A percentile compares a stretch with the other conserved stretches of the same genome.
Evolutionary conservation across 2,329 filamentous ascomycete genomes (phyloP).

Genomic region (Cytospora schulzeri): DNA sequence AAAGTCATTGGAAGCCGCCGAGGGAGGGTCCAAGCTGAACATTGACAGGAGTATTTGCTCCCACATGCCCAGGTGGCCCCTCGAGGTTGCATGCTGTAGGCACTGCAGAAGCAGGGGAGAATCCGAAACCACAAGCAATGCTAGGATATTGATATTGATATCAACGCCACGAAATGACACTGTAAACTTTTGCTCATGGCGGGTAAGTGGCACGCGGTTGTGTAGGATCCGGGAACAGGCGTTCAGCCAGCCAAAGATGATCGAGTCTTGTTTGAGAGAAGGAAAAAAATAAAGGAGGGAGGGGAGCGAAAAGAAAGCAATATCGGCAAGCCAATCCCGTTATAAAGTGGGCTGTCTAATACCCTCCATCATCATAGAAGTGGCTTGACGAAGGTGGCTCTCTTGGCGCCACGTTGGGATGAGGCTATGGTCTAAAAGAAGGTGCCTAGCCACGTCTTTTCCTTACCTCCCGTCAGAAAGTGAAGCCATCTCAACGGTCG

Average conservation of each 20-base stretch:
- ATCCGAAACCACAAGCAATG: neutral
- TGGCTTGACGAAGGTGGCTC: conserved; percentile 4
- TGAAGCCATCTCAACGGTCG: conserved; percentile 10
- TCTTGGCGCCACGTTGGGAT: neutral
- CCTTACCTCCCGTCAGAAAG: neutral
- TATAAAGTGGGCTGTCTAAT: conserved; percentile 4
- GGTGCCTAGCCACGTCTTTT: neutral
- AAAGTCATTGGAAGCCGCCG: neutral
- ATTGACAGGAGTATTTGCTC: neutral
- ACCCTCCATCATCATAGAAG: neutral
- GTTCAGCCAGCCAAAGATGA: neutral
- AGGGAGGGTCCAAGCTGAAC: neutral
- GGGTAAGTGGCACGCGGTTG: neutral
- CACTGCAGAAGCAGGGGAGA: neutral
- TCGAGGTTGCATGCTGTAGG: neutral
- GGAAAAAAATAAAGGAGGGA: neutral
- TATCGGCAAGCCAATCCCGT: conserved; percentile 5
- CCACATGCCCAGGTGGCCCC: neutral
- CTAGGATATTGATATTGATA: neutral
- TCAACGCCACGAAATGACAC: neutral
- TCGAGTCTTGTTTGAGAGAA: neutral
- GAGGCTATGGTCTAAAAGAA: neutral
- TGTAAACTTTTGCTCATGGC: neutral
- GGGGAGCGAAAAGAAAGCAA: conserved; percentile 4
- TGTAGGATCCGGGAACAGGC: neutral